Conservation (phyloP, 805 yeast species). For the Kuraishia borneana region DNA sequence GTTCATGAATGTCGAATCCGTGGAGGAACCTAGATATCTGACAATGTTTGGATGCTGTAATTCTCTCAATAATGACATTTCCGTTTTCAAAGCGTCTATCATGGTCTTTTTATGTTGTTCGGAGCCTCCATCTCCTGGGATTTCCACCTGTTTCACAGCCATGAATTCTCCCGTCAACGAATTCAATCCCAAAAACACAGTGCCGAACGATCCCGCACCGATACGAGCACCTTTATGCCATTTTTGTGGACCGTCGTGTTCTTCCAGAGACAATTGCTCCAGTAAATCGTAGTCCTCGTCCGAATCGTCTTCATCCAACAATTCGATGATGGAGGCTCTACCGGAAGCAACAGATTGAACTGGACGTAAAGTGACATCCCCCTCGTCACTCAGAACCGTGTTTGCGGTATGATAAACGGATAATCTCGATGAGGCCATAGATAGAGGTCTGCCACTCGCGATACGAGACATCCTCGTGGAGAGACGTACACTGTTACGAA, state of each 20-base stretch:
- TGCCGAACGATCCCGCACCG: constrained; percentile 93
- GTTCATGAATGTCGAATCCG: constrained; percentile 59
- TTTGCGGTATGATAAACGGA: constrained; percentile 15
- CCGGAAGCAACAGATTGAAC: constrained; percentile 13
- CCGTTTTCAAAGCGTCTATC: constrained; percentile 76
- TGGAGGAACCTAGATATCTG: constrained; percentile 79
- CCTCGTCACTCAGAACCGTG: constrained; percentile 12
- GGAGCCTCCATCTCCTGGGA: constrained; percentile 30
- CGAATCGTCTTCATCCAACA: constrained; percentile 29
- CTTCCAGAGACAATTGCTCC: constrained; percentile 23
- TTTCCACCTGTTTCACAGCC: constrained; percentile 92
- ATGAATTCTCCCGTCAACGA: constrained; percentile 87
- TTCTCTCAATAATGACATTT: constrained; percentile 65
- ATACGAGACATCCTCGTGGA: constrained; percentile 49
- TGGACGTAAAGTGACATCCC: neutral
- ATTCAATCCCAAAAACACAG: constrained; percentile 86
- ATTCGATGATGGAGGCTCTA: constrained; percentile 31
- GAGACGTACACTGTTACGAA: constrained; percentile 73
- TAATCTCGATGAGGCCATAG: constrained; percentile 15
- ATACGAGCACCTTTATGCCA: constrained; percentile 93
- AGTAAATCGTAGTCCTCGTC: constrained; percentile 27
- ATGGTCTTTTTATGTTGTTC: constrained; percentile 25
- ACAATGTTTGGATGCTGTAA: constrained; percentile 89
- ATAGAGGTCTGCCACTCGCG: constrained; percentile 12
- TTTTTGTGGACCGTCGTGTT: constrained; percentile 50